A percentile compares a stretch with the other conserved stretches of the same genome.
Conservation (phyloP, 345 rosid species). For the Salix viminalis region DNA sequence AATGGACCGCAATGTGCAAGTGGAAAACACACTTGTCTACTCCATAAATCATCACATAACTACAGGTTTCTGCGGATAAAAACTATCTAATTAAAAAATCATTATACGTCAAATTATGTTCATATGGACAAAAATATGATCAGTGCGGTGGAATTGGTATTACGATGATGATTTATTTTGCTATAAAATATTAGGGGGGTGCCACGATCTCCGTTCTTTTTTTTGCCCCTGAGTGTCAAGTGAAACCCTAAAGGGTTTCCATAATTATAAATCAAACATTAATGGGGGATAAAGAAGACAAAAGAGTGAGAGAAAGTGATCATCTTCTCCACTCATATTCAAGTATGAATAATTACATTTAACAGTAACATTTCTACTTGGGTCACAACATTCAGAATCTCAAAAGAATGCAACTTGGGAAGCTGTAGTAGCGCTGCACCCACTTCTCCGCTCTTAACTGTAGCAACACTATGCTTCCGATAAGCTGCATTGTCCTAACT, state of each 20-base stretch:
- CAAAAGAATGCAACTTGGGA: no score
- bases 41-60: no score
- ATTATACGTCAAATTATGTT: no score
- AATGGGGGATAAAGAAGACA: background rate
- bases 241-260: conserved; percentile 5
- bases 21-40: no score
- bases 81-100: no score
- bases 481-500: conserved; percentile 19
- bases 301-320: background rate
- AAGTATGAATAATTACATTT: conserved; percentile 4
- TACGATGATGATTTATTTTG: no score
- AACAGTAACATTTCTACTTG: background rate
- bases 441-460: background rate
- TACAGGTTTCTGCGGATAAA: no score
- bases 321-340: background rate
- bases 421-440: background rate
- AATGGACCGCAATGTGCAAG: no score
- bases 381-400: background rate
- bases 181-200: no score
- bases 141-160: no score
- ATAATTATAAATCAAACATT: conserved; percentile 3
- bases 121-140: no score
- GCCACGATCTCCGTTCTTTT: background rate
- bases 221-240: background rate
- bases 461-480: conserved; percentile 7